phyloP scores from a whole-genome alignment of 768 basidiomycete species.

The Lactifluus subvellereus region DNA sequence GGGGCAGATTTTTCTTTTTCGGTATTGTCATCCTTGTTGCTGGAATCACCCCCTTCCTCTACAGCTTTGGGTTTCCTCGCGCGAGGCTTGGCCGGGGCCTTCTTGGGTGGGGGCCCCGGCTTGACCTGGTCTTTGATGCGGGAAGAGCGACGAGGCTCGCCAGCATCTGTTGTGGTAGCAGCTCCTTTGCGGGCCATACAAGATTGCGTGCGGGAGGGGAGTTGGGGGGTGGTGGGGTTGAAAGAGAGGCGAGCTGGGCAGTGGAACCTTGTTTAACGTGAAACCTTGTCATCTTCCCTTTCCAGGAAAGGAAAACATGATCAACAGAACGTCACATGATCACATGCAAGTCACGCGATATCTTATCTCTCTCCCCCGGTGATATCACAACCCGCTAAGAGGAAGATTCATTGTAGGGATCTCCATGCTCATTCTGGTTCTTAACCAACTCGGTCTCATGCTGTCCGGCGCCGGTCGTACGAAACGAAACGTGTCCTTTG shows the following conservation, averaged over 20 bases:
- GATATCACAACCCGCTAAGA: background rate
- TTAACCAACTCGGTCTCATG: too few species aligned
- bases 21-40: constrained; percentile 30
- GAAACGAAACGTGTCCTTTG: background rate
- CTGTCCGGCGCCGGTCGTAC: background rate
- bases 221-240: constrained; percentile 23
- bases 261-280: constrained; percentile 24
- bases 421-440: too few species aligned
- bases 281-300: constrained; percentile 20
- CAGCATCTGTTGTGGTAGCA: constrained; percentile 37
- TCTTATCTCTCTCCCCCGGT: background rate
- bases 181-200: constrained; percentile 71
- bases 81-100: constrained; percentile 57
- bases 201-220: constrained; percentile 19
- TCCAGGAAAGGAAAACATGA: background rate
- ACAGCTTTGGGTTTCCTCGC: constrained; percentile 39
- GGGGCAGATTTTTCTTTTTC: constrained; percentile 41
- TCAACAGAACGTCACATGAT: constrained; percentile 20
- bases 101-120: constrained; percentile 46
- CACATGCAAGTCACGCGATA: background rate
- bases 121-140: constrained; percentile 73
- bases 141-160: constrained; percentile 62
- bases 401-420: too few species aligned
- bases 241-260: constrained; percentile 17
- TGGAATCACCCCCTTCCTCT: constrained; percentile 31